These are phyloP conservation scores for Boletus albobrunnescens DNA, from an alignment of 1,284 basidiomycete species.

Conservation along the genomic window DNA sequence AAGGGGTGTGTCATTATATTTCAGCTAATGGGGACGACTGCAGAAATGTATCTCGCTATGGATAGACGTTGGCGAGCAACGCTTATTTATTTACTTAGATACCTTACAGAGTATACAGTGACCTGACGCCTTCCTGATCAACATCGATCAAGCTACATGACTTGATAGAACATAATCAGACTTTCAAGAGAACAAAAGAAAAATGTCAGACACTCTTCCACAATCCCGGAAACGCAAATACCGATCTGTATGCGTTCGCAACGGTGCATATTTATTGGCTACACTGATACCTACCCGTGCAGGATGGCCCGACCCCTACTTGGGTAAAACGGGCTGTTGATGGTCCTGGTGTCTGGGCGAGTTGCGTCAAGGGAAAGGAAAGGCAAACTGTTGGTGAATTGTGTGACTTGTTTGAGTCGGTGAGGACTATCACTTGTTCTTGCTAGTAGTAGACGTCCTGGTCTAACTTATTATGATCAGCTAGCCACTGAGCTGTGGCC, in stretches of 20 bases:
- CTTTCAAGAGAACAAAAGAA: background rate
- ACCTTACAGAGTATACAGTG: conserved; percentile 14
- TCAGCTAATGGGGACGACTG: conserved; percentile 24
- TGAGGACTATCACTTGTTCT: conserved; percentile 27
- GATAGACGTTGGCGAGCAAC: background rate
- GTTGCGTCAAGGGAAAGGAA: conserved; percentile 78
- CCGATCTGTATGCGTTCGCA: conserved; percentile 24
- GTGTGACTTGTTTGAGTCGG: conserved; percentile 73
- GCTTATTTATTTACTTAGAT: conserved; percentile 18
- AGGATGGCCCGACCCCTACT: conserved; percentile 45
- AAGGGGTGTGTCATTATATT: conserved; percentile 22
- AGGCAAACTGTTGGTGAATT: conserved; percentile 70
- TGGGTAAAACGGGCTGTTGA: conserved; percentile 61
- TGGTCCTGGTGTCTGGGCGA: conserved; percentile 79
- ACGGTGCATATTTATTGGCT: background rate
- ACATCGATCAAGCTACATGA: too few relatives aligned
- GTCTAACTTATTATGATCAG: conserved; percentile 37
- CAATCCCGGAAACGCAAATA: conserved; percentile 34
- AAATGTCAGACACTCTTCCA: conserved; percentile 20
- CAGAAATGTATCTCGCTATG: conserved; percentile 8
- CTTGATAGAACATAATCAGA: background rate
- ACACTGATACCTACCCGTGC: conserved; percentile 2
- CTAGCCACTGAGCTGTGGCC: conserved; percentile 72
- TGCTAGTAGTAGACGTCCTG: conserved; percentile 2
- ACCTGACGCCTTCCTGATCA: too few relatives aligned